Base-by-base conservation (phyloP, 495 filamentous ascomycete genomes). In the Penicillium robsamsonii region DNA sequence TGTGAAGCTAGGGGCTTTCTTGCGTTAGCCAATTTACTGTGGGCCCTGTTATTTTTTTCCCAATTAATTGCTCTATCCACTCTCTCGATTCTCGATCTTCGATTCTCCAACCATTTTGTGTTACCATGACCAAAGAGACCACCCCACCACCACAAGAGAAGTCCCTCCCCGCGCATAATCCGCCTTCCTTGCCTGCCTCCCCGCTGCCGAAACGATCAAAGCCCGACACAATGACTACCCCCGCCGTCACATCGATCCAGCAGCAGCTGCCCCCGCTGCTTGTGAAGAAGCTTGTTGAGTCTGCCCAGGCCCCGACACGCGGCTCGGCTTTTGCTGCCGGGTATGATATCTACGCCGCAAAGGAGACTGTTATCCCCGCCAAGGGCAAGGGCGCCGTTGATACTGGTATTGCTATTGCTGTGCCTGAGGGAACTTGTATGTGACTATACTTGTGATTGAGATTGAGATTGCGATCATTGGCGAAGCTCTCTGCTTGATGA, bases 271-370 rank as follows among this genome's bases (percentile, higher is more conserved):
- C 86, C 15, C 72, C 87, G 12, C 80, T 96, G 33, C 81, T 90
- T 44, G 85, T 98, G 66, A 92, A 96, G 82, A 91, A 92, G 69
- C 85, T 97, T 51, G 84, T 86, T 15, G 70, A 81, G 18, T 81
- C 84, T 29, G 94, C 84, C 9, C 81, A 78, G 17, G 80, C 90
- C 30, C 94, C 94, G 7, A 97, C 92, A 0, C 83, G 93, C 58
- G 93, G 92, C 47, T 92, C 88, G 61, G 87, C 87, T 33, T 92
- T 92, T 64, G 89, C 93, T 0, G 94, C 94, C 4, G 94, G 94
- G 4, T 96, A 97, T 72, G 94, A 98, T 77, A 62, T 97, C 38
- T 97, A 90, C 70, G 86, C 86, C 46, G 81, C 92, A 5, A 82
- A 82, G 61, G 80, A 85, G 43, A 87, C 89, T 9, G 80, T 80